Base-by-base conservation (phyloP, 23 red algal species). In the Chondrus crispus region DNA sequence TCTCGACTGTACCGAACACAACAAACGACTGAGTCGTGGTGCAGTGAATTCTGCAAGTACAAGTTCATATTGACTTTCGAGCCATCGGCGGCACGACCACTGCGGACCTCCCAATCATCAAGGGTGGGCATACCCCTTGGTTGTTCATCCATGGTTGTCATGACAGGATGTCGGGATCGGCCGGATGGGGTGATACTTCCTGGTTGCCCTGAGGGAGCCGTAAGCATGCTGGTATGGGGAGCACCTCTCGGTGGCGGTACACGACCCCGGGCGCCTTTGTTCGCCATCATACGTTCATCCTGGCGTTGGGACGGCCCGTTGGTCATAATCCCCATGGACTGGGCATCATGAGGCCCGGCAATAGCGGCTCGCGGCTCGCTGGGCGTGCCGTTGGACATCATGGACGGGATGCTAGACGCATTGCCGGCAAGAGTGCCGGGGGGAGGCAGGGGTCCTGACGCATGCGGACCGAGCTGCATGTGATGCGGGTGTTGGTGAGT, bases 1-100 rank as follows among this genome's bases (percentile, higher is more conserved):
- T 95, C 85, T 78, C 84, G 93, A 50, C 91, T 95, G 77, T 98
- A 98, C 3, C 91, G 91, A 37, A 98, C 96, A 64, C 96, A 98
- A 76, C 96, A 98, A 14, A 98, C 96, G 33, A 98, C 96, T 12
- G 96, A 98, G 45, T 98, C 96, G 38, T 92, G 86, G 12, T 71
- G 78, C 30, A 96, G 75, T 13, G 94, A 84, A 62, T 96, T 80
- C 37, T 96, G 94, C 46, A 96, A 45, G 19, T 74, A 75, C 8
- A 96, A 74, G 22, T 85, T 78, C 79, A 96, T 87, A 47, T 86
- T 87, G 49, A 74, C 55, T 10, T 16, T 18, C 19, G 77, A 24
- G 41, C 94, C 88, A 52, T 47, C 69, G 26, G 68, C 60, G 28
- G 46, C 33, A 19, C 66, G 80, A 2, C 80, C 87, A 19, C 77